These are phyloP conservation scores for Malbranchea zuffiana DNA, from an alignment of 2,329 filamentous ascomycete species.

Conservation along the genomic window DNA sequence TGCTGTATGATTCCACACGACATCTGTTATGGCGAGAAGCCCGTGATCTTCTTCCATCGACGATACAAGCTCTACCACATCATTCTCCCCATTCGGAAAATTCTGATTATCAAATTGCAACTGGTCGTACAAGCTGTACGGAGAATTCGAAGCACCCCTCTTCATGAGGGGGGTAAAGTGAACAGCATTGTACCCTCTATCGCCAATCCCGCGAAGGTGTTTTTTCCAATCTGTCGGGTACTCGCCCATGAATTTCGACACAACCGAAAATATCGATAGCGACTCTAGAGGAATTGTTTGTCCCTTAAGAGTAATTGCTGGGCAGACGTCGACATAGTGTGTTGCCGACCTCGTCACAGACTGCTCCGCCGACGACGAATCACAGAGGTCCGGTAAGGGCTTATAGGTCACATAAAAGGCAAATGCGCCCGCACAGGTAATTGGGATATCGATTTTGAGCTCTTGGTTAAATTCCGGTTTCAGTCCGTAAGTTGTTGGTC, in stretches of 20 bases:
- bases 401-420: constrained; percentile 90
- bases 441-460: constrained; percentile 79
- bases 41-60: constrained; percentile 78
- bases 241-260: constrained; percentile 96
- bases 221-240: constrained; percentile 84
- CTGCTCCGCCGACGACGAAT: constrained; percentile 30
- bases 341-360: constrained; percentile 50
- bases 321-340: constrained; percentile 92
- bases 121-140: constrained; percentile 94
- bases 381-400: constrained; percentile 66
- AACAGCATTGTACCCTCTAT: constrained; percentile 95
- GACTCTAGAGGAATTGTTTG: constrained; percentile 70
- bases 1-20: constrained; percentile 96
- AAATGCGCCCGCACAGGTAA: constrained; percentile 74
- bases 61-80: constrained; percentile 63
- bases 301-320: constrained; percentile 63
- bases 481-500: constrained; percentile 46
- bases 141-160: constrained; percentile 83
- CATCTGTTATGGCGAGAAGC: constrained; percentile 80
- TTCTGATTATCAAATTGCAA: constrained; percentile 68
- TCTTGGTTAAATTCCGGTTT: constrained; percentile 85
- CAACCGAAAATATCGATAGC: constrained; percentile 80
- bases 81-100: constrained; percentile 76
- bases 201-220: constrained; percentile 76
- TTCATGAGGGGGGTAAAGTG: constrained; percentile 93